phyloP scores from a whole-genome alignment of 768 basidiomycete species.

The Mrakia hoshinonis region DNA sequence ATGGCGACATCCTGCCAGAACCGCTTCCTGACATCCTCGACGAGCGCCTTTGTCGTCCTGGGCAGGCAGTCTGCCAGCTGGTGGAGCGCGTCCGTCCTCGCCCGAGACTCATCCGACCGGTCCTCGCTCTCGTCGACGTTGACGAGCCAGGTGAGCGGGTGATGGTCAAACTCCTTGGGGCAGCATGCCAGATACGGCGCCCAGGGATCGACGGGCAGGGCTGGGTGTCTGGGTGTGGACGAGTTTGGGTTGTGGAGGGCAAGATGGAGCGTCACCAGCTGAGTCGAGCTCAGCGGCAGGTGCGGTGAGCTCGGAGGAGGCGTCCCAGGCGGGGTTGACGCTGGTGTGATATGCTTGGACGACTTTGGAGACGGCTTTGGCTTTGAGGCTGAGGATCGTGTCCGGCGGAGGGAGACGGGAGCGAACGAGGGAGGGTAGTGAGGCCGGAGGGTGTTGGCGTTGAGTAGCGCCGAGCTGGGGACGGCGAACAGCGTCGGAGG shows the following conservation, averaged over 20 bases:
- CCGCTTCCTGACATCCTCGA: slow-evolving; percentile 35
- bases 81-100: slow-evolving; percentile 30
- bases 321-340: not conserved
- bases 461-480: slow-evolving; percentile 63
- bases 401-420: not conserved
- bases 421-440: slow-evolving; percentile 47
- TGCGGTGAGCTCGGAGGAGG: slow-evolving; percentile 2
- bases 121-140: slow-evolving; percentile 39
- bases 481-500: slow-evolving; percentile 52
- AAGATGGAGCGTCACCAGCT: slow-evolving; percentile 73
- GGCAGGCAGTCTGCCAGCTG: slow-evolving; percentile 41
- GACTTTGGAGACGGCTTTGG: not conserved
- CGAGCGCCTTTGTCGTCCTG: slow-evolving; percentile 29
- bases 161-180: slow-evolving; percentile 61
- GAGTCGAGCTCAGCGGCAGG: slow-evolving; percentile 50
- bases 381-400: not conserved
- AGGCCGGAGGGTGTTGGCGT: slow-evolving; percentile 56
- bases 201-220: slow-evolving; percentile 41
- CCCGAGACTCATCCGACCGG: slow-evolving; percentile 30
- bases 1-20: slow-evolving; percentile 34
- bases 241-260: slow-evolving; percentile 48
- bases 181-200: slow-evolving; percentile 60
- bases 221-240: slow-evolving; percentile 12
- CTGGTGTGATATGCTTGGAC: too few species aligned
- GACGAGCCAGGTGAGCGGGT: slow-evolving; percentile 68